These are phyloP conservation scores for Ganoderma multipileum DNA, from an alignment of 1,284 basidiomycete genomes.

Conservation along the genomic window DNA sequence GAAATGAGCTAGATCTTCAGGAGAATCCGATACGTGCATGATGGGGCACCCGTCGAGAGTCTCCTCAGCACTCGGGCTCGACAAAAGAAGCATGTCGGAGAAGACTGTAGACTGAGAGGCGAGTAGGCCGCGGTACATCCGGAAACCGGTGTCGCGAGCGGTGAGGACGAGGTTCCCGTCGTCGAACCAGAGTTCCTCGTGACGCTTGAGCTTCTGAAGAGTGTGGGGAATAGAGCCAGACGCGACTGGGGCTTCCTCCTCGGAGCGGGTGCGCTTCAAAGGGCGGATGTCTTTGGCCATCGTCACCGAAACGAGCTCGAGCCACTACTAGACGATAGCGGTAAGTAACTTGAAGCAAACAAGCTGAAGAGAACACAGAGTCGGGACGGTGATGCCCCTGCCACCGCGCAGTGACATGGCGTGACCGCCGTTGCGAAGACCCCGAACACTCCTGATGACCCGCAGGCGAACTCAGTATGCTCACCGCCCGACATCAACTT, in stretches of 20 bases:
- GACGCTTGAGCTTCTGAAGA: neutral
- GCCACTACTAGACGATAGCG: too few relatives aligned
- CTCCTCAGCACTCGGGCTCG: conserved; percentile 12
- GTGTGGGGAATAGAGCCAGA: neutral
- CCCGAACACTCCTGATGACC: too few relatives aligned
- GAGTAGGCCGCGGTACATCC: conserved; percentile 24
- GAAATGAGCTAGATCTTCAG: conserved; percentile 14
- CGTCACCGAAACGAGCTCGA: neutral
- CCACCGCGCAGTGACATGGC: too few relatives aligned
- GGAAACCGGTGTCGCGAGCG: conserved; percentile 10
- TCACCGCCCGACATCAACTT: too few relatives aligned
- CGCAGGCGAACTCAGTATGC: too few relatives aligned
- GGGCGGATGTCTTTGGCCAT: neutral
- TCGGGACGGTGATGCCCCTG: too few relatives aligned
- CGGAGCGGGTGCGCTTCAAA: neutral
- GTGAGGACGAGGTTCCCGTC: conserved; percentile 17
- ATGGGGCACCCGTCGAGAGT: conserved; percentile 23
- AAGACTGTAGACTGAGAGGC: conserved; percentile 26
- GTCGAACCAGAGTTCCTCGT: conserved; percentile 14
- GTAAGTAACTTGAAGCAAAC: too few relatives aligned
- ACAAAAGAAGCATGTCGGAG: conserved; percentile 21
- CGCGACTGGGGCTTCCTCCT: neutral
- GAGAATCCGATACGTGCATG: conserved; percentile 24
- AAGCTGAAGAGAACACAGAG: too few relatives aligned
- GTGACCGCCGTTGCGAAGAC: too few relatives aligned